Conservation (phyloP, 1,139 yeast species). For the Starmera stellimalicola region DNA sequence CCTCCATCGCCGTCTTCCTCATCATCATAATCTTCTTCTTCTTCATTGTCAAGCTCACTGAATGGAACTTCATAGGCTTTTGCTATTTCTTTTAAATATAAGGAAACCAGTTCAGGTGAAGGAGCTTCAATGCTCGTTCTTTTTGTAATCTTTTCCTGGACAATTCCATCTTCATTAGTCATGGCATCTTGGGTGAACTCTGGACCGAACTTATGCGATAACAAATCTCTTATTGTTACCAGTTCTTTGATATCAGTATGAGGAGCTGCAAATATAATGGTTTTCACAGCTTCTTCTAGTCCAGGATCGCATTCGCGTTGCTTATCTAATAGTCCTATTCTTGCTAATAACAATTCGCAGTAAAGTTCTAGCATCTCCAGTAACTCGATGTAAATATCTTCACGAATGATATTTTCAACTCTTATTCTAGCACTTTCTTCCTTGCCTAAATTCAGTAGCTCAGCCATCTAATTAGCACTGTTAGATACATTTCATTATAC, state of each 20-base stretch:
- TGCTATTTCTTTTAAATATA: constrained; percentile 76
- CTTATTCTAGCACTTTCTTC: constrained; percentile 79
- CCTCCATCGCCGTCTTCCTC: constrained; percentile 23
- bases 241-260: constrained; percentile 75
- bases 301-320: constrained; percentile 47
- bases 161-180: constrained; percentile 43
- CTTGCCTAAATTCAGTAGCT: constrained; percentile 57
- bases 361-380: constrained; percentile 74
- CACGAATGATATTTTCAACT: constrained; percentile 79
- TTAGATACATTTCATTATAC: background rate
- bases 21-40: constrained; percentile 20
- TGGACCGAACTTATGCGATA: constrained; percentile 54
- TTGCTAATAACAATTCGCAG: constrained; percentile 74
- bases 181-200: constrained; percentile 54
- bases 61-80: constrained; percentile 70
- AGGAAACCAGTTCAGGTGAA: constrained; percentile 47
- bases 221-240: constrained; percentile 47
- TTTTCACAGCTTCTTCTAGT: constrained; percentile 63
- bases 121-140: constrained; percentile 68
- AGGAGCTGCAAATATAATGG: constrained; percentile 61
- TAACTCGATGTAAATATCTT: constrained; percentile 75
- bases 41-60: constrained; percentile 41
- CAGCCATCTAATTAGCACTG: constrained; percentile 43
- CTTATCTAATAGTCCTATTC: constrained; percentile 46
- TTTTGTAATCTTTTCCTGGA: constrained; percentile 57